A percentile compares a stretch with the other conserved stretches of the same genome.
These are phyloP conservation scores for Petrea volubilis DNA, from an alignment of 257 asterid species.

Conservation along the genomic window DNA sequence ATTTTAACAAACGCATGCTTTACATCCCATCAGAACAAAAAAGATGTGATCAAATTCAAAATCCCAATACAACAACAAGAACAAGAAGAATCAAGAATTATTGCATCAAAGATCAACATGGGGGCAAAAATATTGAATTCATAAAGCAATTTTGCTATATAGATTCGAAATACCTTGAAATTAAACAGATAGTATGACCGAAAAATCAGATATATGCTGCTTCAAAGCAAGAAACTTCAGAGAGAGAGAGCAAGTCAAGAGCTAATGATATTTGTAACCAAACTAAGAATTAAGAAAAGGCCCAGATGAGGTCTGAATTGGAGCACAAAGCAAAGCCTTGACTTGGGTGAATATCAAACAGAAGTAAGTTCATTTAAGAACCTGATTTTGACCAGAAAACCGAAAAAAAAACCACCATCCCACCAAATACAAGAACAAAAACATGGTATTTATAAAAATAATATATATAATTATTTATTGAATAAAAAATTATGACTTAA, in stretches of 20 bases:
- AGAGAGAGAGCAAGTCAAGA: background rate
- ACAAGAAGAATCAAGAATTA: background rate
- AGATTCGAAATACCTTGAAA: slow-evolving; percentile 22
- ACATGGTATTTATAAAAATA: background rate
- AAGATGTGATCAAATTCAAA: background rate
- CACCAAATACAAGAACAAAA: slow-evolving; percentile 28
- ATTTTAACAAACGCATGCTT: too few relatives aligned
- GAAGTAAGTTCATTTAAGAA: slow-evolving; percentile 32
- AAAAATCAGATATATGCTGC: slow-evolving; percentile 14
- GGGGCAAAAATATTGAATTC: background rate
- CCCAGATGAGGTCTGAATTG: slow-evolving; percentile 16
- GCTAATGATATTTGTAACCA: too few relatives aligned
- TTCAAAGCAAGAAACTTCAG: slow-evolving; percentile 5
- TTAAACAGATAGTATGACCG: background rate
- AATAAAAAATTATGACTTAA: slow-evolving; percentile 14
- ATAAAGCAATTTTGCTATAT: background rate
- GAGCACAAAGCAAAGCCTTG: slow-evolving; percentile 14
- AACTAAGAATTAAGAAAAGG: too few relatives aligned
- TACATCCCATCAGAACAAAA: too few relatives aligned
- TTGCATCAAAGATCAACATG: slow-evolving; percentile 3
- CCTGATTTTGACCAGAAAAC: slow-evolving; percentile 44
- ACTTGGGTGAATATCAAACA: slow-evolving; percentile 19
- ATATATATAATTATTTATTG: slow-evolving; percentile 1
- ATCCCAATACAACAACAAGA: background rate
- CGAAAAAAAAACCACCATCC: slow-evolving; percentile 6